Base-by-base conservation (phyloP, 2,329 filamentous ascomycete species). In the Stemphylium vesicarium region DNA sequence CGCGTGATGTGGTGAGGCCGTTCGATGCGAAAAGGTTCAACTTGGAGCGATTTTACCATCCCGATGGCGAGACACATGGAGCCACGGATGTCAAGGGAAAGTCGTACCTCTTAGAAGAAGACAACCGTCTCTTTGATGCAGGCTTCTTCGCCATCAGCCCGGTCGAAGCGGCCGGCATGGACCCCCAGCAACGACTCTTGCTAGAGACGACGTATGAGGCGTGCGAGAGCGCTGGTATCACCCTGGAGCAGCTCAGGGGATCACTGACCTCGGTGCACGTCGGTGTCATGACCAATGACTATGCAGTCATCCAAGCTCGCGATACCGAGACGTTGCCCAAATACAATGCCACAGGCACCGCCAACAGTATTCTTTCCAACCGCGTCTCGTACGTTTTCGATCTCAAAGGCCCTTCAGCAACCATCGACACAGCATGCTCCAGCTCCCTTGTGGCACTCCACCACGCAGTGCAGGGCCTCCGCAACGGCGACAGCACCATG, bases 371-470 rank as follows among this genome's bases (percentile, higher is more conserved):
- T 47, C 18, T 74, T 3, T 62, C 71, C 2, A 78, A 77, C 35
- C 66, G 75, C 0, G 36, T 78, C 2, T 72, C 68, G 1, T 75
- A 74, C 56, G 71, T 73, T 38, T 74, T 75, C 20, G 65, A 77
- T 41, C 57, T 72, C 2, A 56, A 62, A 5, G 75, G 75, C 0
- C 71, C 74, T 0, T 69, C 65, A 16, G 63, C 77, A n/a, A 72
- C 71, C 9, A 39, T 78, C 11, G 75, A 78, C 31, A 78, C 77
- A 0, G 75, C 69, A 2, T 78, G 76, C 50, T 73, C 70, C 0
- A 65, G 61, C 0, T 64, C 60, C 24, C 36, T 77, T n/a, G 70
- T 44, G 43, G 75, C 60, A 8, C 59, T 63, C 47, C 69, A 71
- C 32, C 16, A 44, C 3, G 66, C 63, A 4, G 43, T 54, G 5